Evolutionary conservation across 768 basidiomycete species (phyloP).

Genomic region (Suillus sp.): DNA sequence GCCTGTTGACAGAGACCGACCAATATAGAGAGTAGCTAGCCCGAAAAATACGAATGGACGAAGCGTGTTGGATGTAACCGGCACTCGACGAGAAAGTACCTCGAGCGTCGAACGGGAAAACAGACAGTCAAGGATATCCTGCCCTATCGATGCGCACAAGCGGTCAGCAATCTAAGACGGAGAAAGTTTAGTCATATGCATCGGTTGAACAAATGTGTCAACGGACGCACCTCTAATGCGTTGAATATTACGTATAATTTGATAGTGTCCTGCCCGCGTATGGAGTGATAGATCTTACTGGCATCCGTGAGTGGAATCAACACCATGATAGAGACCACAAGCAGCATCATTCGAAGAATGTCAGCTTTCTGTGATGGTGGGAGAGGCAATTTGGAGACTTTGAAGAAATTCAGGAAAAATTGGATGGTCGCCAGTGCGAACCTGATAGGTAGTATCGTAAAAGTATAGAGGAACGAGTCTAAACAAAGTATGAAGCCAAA

Average conservation of each 20-base stretch:
- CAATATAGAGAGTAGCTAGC: constrained; percentile 79
- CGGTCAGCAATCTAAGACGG: constrained; percentile 83
- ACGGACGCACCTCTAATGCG: constrained; percentile 82
- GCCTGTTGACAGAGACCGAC: constrained; percentile 45
- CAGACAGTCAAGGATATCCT: constrained; percentile 94
- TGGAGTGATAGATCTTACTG: constrained; percentile 97
- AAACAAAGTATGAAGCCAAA: constrained; percentile 94
- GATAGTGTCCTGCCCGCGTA: constrained; percentile 97
- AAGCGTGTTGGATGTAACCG: constrained; percentile 64
- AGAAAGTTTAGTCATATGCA: constrained; percentile 2
- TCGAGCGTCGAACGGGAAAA: constrained; percentile 92
- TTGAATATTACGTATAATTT: constrained; percentile 99
- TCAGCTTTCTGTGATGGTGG: constrained; percentile 93
- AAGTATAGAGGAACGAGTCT: constrained; percentile 96
- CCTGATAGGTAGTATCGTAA: constrained; percentile 95
- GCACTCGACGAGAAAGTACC: constrained; percentile 62
- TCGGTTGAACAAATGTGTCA: constrained; percentile 1
- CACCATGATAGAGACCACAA: constrained; percentile 72
- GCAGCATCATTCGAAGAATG: constrained; percentile 77
- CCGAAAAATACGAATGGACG: constrained; percentile 84
- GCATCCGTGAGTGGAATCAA: constrained; percentile 87
- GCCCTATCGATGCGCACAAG: constrained; percentile 93
- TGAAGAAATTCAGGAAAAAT: constrained; percentile 51
- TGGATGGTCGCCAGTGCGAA: constrained; percentile 65
- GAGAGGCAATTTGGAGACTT: constrained; percentile 54